Percentiles rank a stretch among this genome's conserved stretches.
These are phyloP conservation scores for Magnusiomyces magnusii DNA, from an alignment of 1,139 yeast genomes.

Conservation along the genomic window DNA sequence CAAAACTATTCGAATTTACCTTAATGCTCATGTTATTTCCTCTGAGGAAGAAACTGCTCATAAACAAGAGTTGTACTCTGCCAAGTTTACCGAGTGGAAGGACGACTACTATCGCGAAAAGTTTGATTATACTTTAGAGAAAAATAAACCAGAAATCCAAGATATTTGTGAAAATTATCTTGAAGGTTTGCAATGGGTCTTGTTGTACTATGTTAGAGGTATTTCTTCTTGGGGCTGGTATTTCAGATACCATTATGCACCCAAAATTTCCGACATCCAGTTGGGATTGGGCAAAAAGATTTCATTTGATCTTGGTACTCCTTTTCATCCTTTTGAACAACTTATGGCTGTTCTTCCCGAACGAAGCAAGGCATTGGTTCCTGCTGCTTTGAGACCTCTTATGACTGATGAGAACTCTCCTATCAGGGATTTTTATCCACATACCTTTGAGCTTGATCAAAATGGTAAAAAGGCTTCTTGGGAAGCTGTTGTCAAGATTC, in stretches of 20 bases:
- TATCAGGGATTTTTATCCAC: constrained; percentile 84
- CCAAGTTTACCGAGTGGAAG: constrained; percentile 76
- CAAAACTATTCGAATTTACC: constrained; percentile 3
- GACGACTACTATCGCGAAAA: constrained; percentile 73
- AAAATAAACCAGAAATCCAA: constrained; percentile 41
- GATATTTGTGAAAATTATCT: constrained; percentile 73
- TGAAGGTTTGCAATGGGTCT: constrained; percentile 95
- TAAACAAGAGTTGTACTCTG: constrained; percentile 58
- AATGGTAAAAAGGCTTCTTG: constrained; percentile 95
- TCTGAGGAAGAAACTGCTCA: constrained; percentile 37
- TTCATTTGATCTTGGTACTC: constrained; percentile 60
- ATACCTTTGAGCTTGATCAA: constrained; percentile 78
- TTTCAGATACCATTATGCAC: constrained; percentile 81
- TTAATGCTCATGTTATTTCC: not conserved
- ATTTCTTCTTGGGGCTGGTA: constrained; percentile 96
- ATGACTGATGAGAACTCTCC: constrained; percentile 92
- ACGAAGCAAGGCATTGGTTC: constrained; percentile 75
- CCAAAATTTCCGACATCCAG: constrained; percentile 79
- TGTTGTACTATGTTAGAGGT: constrained; percentile 82
- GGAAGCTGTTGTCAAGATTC: constrained; percentile 97
- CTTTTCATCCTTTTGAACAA: constrained; percentile 92
- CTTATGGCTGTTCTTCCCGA: constrained; percentile 98
- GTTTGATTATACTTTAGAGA: constrained; percentile 51
- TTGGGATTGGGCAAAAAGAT: constrained; percentile 59
- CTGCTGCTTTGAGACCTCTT: constrained; percentile 64